Conservation (phyloP, 148 eudicot genomes). For the Vaccinium corymbosum region DNA sequence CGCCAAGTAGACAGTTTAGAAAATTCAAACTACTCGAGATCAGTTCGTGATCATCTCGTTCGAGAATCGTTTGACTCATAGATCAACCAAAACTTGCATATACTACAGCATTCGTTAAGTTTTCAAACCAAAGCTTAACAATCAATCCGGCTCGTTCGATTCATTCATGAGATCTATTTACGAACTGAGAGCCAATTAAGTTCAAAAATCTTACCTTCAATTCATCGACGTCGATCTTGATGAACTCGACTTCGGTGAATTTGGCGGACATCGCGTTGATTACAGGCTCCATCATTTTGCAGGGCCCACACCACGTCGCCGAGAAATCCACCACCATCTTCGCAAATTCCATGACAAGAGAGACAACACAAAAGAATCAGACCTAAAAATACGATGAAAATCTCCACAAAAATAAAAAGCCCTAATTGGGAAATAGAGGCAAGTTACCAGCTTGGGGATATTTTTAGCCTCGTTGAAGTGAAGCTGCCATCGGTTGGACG, state of each 20-base stretch:
- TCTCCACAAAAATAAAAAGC: background rate
- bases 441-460: conserved; percentile 53
- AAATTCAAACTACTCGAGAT: too few species aligned
- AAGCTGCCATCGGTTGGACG: conserved; percentile 72
- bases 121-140: too few species aligned
- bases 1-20: too few species aligned
- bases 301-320: conserved; percentile 92
- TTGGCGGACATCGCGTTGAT: conserved; percentile 53
- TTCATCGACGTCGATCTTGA: conserved; percentile 91
- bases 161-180: too few species aligned
- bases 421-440: background rate
- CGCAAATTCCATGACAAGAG: background rate
- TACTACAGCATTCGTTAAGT: too few species aligned
- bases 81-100: too few species aligned
- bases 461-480: conserved; percentile 63
- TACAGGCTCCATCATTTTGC: conserved; percentile 79
- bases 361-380: background rate
- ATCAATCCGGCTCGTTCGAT: too few species aligned
- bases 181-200: background rate
- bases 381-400: background rate
- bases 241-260: conserved; percentile 64
- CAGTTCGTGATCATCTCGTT: too few species aligned
- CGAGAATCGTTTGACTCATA: too few species aligned
- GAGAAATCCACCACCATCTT: conserved; percentile 92
- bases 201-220: conserved; percentile 39